Conservation (phyloP, 371 early-diverging fungal genomes). For the Syncephalastrum sp. region DNA sequence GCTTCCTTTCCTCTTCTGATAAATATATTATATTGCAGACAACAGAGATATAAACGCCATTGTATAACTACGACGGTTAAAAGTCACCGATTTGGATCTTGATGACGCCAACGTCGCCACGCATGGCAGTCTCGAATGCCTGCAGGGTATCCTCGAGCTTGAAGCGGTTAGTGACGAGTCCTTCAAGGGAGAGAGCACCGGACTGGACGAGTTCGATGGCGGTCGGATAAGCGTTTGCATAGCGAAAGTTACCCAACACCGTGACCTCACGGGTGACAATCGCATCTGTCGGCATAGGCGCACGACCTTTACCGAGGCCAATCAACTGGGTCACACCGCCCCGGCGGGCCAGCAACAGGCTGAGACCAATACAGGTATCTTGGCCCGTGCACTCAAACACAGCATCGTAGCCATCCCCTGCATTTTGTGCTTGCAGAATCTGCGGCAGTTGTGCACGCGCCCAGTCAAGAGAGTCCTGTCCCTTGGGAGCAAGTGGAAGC, state of each 20-base stretch:
- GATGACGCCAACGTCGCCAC: slow-evolving; percentile 15
- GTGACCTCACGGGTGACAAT: slow-evolving; percentile 44
- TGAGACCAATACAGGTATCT: slow-evolving; percentile 35
- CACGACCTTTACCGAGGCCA: slow-evolving; percentile 40
- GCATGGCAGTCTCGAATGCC: slow-evolving; percentile 15
- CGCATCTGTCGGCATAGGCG: slow-evolving; percentile 35
- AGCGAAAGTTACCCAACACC: slow-evolving; percentile 35
- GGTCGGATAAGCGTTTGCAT: slow-evolving; percentile 17
- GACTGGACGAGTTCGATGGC: slow-evolving; percentile 17
- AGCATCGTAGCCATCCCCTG: slow-evolving; percentile 23
- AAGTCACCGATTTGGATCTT: slow-evolving; percentile 26
- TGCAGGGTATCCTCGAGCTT: slow-evolving; percentile 13
- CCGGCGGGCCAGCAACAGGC: slow-evolving; percentile 33
- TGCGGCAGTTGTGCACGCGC: slow-evolving; percentile 12
- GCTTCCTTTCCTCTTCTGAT: no score
- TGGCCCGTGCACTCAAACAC: slow-evolving; percentile 43
- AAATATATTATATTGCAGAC: no score
- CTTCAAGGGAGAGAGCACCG: slow-evolving; percentile 9
- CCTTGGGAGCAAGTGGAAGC: slow-evolving; percentile 6
- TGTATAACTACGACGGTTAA: not conserved
- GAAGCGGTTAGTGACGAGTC: slow-evolving; percentile 22
- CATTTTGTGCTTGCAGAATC: slow-evolving; percentile 2
- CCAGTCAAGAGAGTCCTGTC: slow-evolving; percentile 20
- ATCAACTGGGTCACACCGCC: slow-evolving; percentile 40
- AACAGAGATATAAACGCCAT: no score